These are phyloP conservation scores for Kluyveromyces sp. DNA, from an alignment of 1,139 yeast species.

Conservation along the genomic window DNA sequence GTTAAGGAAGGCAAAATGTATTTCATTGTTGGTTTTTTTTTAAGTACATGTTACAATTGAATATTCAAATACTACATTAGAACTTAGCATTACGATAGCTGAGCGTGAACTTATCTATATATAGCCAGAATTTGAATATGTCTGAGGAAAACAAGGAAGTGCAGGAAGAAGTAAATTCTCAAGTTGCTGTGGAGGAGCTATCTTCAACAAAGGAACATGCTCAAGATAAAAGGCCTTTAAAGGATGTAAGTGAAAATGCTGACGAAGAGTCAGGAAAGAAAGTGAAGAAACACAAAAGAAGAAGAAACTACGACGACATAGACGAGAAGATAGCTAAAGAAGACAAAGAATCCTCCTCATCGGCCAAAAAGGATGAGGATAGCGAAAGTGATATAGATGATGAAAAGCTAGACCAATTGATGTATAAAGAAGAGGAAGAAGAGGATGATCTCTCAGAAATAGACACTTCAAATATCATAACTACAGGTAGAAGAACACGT, in stretches of 20 bases:
- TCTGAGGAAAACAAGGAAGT: constrained; percentile 10
- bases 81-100: no score
- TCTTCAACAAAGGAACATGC: background rate
- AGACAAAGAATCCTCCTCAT: constrained; percentile 32
- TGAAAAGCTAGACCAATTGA: constrained; percentile 37
- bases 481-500: constrained; percentile 82
- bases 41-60: no score
- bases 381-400: constrained; percentile 49
- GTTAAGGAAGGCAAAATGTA: no score
- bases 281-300: constrained; percentile 32
- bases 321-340: constrained; percentile 36
- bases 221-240: constrained; percentile 10
- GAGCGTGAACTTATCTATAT: background rate
- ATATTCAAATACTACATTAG: no score
- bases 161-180: constrained; percentile 4
- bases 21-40: no score
- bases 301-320: constrained; percentile 46
- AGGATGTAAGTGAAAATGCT: constrained; percentile 9
- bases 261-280: constrained; percentile 17
- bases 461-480: constrained; percentile 75
- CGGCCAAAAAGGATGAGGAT: constrained; percentile 34
- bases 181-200: constrained; percentile 9
- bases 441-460: constrained; percentile 82
- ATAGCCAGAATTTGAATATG: constrained; percentile 3
- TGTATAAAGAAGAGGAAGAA: constrained; percentile 50